Evolutionary conservation across 768 basidiomycete genomes (phyloP).

Genomic region (Suillus variegatus): DNA sequence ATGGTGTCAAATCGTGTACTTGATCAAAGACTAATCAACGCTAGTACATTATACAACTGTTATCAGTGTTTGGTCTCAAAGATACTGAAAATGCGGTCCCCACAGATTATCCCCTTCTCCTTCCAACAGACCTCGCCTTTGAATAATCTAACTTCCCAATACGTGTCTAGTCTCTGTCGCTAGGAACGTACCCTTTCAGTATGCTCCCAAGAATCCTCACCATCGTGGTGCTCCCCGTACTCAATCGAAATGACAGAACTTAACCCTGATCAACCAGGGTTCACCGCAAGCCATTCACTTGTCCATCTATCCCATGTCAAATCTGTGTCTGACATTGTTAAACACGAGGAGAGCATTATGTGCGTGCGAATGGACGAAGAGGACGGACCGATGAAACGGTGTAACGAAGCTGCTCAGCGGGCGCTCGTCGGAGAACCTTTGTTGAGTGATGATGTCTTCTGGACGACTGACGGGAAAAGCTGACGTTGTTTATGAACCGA

Average conservation of each 20-base stretch:
- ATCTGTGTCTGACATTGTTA: constrained; percentile 79
- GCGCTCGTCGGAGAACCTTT: constrained; percentile 75
- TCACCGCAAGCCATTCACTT: constrained; percentile 78
- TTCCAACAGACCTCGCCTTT: constrained; percentile 47
- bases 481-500: constrained; percentile 65
- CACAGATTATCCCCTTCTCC: constrained; percentile 23
- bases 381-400: too few relatives aligned
- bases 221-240: constrained; percentile 86
- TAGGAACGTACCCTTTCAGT: constrained; percentile 80
- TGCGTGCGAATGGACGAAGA: too few relatives aligned
- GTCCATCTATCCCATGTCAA: constrained; percentile 79
- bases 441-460: constrained; percentile 58
- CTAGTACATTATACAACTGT: too few relatives aligned
- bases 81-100: constrained; percentile 4
- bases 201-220: constrained; percentile 59
- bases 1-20: too few relatives aligned
- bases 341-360: constrained; percentile 87
- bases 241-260: constrained; percentile 57
- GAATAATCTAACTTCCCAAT: constrained; percentile 88
- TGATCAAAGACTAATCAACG: too few relatives aligned
- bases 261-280: constrained; percentile 53
- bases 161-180: constrained; percentile 94
- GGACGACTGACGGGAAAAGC: constrained; percentile 65
- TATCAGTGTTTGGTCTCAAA: too few relatives aligned
- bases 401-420: too few relatives aligned